phyloP scores from a whole-genome alignment of 2,329 filamentous ascomycete genomes.

The Diaporthe aspalathi region DNA sequence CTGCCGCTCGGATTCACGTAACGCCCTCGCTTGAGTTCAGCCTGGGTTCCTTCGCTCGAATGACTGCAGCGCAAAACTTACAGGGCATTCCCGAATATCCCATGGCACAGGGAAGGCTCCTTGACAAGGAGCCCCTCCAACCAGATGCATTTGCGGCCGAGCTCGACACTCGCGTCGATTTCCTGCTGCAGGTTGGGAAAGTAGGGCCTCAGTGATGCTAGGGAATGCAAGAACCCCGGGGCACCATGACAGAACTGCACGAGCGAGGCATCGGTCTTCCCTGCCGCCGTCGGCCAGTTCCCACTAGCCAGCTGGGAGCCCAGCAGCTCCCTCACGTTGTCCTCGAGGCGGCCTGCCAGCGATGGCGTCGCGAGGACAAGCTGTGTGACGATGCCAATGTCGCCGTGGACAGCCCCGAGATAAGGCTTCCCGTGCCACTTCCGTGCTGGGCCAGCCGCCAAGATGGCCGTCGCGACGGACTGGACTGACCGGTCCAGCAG shows the following conservation, averaged over 20 bases:
- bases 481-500: slow-evolving; percentile 65
- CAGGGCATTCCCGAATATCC: slow-evolving; percentile 69
- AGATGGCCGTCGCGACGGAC: slow-evolving; percentile 69
- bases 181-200: slow-evolving; percentile 62
- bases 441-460: slow-evolving; percentile 66
- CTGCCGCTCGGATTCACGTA: slow-evolving; percentile 48
- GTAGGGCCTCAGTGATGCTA: slow-evolving; percentile 60
- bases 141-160: slow-evolving; percentile 62
- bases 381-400: slow-evolving; percentile 78
- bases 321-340: slow-evolving; percentile 65
- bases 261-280: slow-evolving; percentile 45
- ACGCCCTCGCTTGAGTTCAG: slow-evolving; percentile 37
- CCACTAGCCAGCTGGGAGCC: slow-evolving; percentile 63
- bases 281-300: slow-evolving; percentile 45
- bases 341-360: slow-evolving; percentile 64
- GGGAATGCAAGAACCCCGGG: slow-evolving; percentile 66
- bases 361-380: slow-evolving; percentile 68
- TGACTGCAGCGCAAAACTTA: slow-evolving; percentile 54
- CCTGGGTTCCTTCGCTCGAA: neutral
- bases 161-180: slow-evolving; percentile 61
- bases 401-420: slow-evolving; percentile 75
- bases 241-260: slow-evolving; percentile 73
- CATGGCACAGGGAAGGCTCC: slow-evolving; percentile 69
- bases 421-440: slow-evolving; percentile 72
- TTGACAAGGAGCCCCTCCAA: slow-evolving; percentile 68